phyloP scores from a whole-genome alignment of 768 basidiomycete genomes.

The Sporobolomyces pararoseus region DNA sequence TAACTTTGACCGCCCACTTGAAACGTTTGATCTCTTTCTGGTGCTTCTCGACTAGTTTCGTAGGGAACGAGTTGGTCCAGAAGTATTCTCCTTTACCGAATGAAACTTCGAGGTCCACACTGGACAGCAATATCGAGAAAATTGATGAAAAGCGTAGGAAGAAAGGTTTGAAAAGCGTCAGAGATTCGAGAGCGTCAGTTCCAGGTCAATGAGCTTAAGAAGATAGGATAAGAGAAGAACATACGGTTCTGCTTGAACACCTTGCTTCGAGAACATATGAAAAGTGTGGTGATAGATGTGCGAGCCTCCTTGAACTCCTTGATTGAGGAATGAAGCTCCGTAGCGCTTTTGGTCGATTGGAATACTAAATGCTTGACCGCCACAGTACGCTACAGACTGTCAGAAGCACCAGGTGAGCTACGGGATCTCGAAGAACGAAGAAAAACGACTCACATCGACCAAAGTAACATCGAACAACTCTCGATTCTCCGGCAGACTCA shows the following conservation, averaged over 20 bases:
- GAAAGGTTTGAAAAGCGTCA: no score
- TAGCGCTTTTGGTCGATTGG: slow-evolving; percentile 50
- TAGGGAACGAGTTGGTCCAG: slow-evolving; percentile 55
- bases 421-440: no score
- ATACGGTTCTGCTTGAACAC: slow-evolving; percentile 47
- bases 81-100: slow-evolving; percentile 54
- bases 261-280: slow-evolving; percentile 49
- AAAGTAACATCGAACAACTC: slow-evolving; percentile 48
- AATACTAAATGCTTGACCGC: slow-evolving; percentile 54
- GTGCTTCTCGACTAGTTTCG: slow-evolving; percentile 51
- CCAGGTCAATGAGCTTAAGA: neutral
- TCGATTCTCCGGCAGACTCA: slow-evolving; percentile 49
- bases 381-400: slow-evolving; percentile 49
- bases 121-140: slow-evolving; percentile 21
- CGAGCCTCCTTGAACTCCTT: slow-evolving; percentile 51
- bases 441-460: slow-evolving; percentile 10
- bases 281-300: slow-evolving; percentile 53
- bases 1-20: slow-evolving; percentile 49
- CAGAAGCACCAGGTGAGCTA: slow-evolving; percentile 45
- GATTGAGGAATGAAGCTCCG: slow-evolving; percentile 52
- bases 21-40: slow-evolving; percentile 51
- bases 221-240: slow-evolving; percentile 11
- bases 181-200: no score
- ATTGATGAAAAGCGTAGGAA: no score
- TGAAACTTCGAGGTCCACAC: slow-evolving; percentile 53